Conservation (phyloP, 192 early-diverging fungal genomes). For the Ramicandelaber brevisporus region DNA sequence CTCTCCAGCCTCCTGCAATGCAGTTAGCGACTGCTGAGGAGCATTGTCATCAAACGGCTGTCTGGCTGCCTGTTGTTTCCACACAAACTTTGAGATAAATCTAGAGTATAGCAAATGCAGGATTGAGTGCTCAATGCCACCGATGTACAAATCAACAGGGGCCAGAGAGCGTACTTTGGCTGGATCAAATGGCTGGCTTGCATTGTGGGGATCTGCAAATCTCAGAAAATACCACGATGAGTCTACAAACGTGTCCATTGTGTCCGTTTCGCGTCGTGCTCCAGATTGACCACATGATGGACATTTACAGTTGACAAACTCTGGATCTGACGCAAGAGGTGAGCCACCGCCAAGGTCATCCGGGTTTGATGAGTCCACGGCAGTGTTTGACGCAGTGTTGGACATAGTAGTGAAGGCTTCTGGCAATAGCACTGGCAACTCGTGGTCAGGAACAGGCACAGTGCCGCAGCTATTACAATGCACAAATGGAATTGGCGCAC, state of each 20-base stretch:
- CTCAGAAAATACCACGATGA: conserved; percentile 93
- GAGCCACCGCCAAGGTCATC: too few relatives aligned
- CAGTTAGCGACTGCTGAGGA: background rate
- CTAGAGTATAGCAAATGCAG: conserved; percentile 83
- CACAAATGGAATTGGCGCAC: conserved; percentile 84
- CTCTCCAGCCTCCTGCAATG: conserved; percentile 25
- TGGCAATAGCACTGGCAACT: conserved; percentile 57
- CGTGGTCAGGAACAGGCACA: conserved; percentile 57
- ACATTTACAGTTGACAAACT: conserved; percentile 52
- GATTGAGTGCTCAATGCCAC: conserved; percentile 84
- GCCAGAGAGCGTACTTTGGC: conserved; percentile 22
- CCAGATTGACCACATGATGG: conserved; percentile 50
- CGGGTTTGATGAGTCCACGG: conserved; percentile 26
- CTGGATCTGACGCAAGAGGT: conserved; percentile 27
- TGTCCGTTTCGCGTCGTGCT: conserved; percentile 67
- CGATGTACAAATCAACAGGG: conserved; percentile 85
- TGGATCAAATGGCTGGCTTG: conserved; percentile 17
- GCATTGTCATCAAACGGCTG: background rate
- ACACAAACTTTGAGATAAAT: conserved; percentile 67
- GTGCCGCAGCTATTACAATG: conserved; percentile 57
- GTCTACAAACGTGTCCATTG: conserved; percentile 96
- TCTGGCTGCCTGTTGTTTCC: conserved; percentile 22
- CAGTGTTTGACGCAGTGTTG: too few relatives aligned
- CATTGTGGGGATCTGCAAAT: conserved; percentile 52
- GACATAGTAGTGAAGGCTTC: too few relatives aligned